Conservation (phyloP, 1,284 basidiomycete genomes). For the Anthracocystis setariae region DNA sequence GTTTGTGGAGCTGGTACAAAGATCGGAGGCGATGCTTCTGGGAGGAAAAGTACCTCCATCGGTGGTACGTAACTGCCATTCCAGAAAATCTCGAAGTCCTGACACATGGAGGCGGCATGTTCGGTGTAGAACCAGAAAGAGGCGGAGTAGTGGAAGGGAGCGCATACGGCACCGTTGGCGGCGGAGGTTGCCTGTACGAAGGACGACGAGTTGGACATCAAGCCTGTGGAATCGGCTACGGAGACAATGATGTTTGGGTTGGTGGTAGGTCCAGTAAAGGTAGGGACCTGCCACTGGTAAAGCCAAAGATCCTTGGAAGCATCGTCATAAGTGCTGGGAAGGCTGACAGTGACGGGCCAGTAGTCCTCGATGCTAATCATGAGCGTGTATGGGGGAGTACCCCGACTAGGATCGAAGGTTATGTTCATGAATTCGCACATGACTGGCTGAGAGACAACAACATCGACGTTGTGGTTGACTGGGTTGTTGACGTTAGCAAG, state of each 20-base stretch:
- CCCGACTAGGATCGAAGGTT: constrained; percentile 50
- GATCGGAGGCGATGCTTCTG: constrained; percentile 42
- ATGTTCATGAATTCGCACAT: constrained; percentile 56
- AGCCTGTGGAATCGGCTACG: constrained; percentile 52
- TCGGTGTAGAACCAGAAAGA: constrained; percentile 45
- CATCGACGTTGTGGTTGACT: constrained; percentile 21
- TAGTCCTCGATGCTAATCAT: constrained; percentile 52
- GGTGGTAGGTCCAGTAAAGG: constrained; percentile 26
- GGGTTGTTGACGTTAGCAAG: constrained; percentile 12
- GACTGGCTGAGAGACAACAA: constrained; percentile 40
- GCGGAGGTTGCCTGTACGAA: constrained; percentile 27
- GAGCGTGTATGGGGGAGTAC: constrained; percentile 54
- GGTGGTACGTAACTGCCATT: constrained; percentile 30
- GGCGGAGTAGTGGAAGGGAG: constrained; percentile 12
- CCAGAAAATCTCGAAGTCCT: constrained; percentile 38
- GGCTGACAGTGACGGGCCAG: constrained; percentile 39
- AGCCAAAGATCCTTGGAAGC: constrained; percentile 44
- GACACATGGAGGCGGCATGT: constrained; percentile 30
- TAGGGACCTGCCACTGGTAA: constrained; percentile 47
- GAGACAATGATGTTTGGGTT: constrained; percentile 51
- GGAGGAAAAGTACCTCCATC: constrained; percentile 41
- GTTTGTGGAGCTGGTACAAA: constrained; percentile 19
- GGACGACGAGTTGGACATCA: constrained; percentile 52
- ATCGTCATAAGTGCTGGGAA: constrained; percentile 48
- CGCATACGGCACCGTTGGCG: constrained; percentile 20